Percentiles rank a stretch among this genome's conserved stretches.
phyloP scores from a whole-genome alignment of 768 basidiomycete species.

The Naganishia randhawae region DNA sequence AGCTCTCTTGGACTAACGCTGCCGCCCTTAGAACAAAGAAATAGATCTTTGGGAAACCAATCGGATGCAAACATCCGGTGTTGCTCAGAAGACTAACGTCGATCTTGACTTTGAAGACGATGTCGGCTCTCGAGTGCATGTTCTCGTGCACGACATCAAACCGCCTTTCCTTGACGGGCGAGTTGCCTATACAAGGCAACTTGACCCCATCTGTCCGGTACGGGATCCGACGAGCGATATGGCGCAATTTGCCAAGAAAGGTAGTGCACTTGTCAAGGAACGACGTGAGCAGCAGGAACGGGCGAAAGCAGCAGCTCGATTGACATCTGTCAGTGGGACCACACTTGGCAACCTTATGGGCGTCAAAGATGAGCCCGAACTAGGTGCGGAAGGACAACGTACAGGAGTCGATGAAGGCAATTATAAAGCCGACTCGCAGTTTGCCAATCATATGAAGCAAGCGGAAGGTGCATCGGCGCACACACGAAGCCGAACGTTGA shows the following conservation, averaged over 20 bases:
- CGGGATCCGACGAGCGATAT: conserved; percentile 89
- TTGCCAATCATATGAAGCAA: conserved; percentile 83
- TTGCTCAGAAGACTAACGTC: conserved; percentile 77
- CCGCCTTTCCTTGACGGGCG: conserved; percentile 97
- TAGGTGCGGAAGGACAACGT: conserved; percentile 60
- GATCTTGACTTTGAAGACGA: conserved; percentile 97
- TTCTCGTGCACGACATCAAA: conserved; percentile 93
- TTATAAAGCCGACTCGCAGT: conserved; percentile 93
- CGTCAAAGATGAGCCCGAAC: conserved; percentile 88
- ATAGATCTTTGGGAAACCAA: conserved; percentile 99
- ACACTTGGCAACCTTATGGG: conserved; percentile 97
- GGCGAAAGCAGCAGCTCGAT: conserved; percentile 86
- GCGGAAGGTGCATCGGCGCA: conserved; percentile 70
- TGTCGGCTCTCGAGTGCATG: conserved; percentile 82
- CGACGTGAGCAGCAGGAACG: conserved; percentile 94
- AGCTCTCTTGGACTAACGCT: conserved; percentile 28
- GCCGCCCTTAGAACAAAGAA: conserved; percentile 72
- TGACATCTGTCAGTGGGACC: conserved; percentile 86
- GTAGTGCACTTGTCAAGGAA: conserved; percentile 88
- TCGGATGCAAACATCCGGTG: conserved; percentile 92
- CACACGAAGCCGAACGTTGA: conserved; percentile 73
- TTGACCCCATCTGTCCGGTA: conserved; percentile 96
- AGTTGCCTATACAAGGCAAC: conserved; percentile 89
- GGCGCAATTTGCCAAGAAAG: conserved; percentile 94
- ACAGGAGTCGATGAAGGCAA: conserved; percentile 50